Evolutionary conservation across 2,329 filamentous ascomycete genomes (phyloP), one percentile per base, ranked within the genome.

Genomic region (Aspergillus ustus): DNA sequence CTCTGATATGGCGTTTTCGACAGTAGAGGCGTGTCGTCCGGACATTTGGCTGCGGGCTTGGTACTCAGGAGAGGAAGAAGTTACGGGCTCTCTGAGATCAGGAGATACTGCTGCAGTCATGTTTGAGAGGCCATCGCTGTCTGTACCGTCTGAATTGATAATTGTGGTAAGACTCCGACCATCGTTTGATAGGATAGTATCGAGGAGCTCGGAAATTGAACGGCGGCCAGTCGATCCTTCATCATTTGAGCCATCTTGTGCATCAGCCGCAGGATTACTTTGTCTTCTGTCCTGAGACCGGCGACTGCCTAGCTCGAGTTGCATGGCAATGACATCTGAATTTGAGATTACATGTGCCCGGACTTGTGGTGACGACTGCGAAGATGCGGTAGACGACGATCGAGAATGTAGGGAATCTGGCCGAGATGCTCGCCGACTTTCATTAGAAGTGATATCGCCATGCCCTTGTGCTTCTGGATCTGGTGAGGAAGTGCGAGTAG

Each of bases 301-400:
- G 37, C 72, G 75, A 56, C 73, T 75, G 8, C 73, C 73, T 50
- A 80, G 65, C 54, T 80, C 77, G 44, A 80, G 63, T 53, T 80
- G 77, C 78, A 80, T 80, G 4, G 78, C 80, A 51, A 80, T 78
- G 2, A 78, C 70, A 60, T 79, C 77, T 1, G 78, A 75, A 57
- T 77, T 77, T 50, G 78, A 77, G 61, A 80, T 75, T 25, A 80
- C 66, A 1, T 78, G 80, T 29, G 78, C 78, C 52, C 78, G 70
- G 20, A 80, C 76, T 6, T 72, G 77, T 51, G 78, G 78, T 4
- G 78, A 80, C 29, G 75, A 76, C 17, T 77, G 76, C 9, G 77
- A 79, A n/a, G 76, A 75, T 46, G 72, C 73, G 7, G 77, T 74
- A 44, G 77, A 79, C 20, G 76, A 76, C 45, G 74, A 71, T 8